Conservation (phyloP, 192 early-diverging fungal genomes). For the Diversispora epigaea region DNA sequence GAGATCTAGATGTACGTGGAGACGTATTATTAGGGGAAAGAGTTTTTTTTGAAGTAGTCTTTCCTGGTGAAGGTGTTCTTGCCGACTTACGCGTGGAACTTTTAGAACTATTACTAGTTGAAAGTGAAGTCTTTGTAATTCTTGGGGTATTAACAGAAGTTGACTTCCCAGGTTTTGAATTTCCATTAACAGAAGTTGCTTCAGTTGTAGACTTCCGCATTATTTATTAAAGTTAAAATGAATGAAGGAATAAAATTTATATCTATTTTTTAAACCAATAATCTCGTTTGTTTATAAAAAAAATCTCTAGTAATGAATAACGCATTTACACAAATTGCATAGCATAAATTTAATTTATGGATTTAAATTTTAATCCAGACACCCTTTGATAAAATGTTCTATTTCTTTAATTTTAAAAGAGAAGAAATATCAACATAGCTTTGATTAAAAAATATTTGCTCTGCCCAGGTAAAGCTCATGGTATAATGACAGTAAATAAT, state of each 20-base stretch:
- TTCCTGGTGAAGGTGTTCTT: not conserved
- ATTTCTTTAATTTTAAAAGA: too few species aligned
- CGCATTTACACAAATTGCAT: too few species aligned
- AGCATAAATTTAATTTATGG: too few species aligned
- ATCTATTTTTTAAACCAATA: not conserved
- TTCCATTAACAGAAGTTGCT: not conserved
- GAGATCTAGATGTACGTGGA: slow-evolving; percentile 13
- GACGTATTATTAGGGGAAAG: not conserved
- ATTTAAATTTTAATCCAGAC: too few species aligned
- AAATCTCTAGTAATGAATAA: too few species aligned
- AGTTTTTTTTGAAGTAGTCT: not conserved
- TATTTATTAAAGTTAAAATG: not conserved
- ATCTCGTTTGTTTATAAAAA: not conserved
- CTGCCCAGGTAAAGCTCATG: too few species aligned
- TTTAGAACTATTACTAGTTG: not conserved
- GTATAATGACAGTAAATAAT: too few species aligned
- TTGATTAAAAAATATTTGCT: too few species aligned
- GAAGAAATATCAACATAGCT: too few species aligned
- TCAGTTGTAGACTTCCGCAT: slow-evolving; percentile 11
- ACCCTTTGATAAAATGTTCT: too few species aligned
- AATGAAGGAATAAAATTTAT: not conserved
- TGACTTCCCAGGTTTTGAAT: not conserved
- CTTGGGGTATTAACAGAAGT: not conserved
- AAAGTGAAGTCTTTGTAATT: not conserved
- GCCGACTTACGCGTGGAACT: not conserved